A percentile compares a stretch with the other conserved stretches of the same genome.
These are phyloP conservation scores for Penicillium bialowiezense DNA, from an alignment of 495 filamentous ascomycete genomes.

Conservation along the genomic window DNA sequence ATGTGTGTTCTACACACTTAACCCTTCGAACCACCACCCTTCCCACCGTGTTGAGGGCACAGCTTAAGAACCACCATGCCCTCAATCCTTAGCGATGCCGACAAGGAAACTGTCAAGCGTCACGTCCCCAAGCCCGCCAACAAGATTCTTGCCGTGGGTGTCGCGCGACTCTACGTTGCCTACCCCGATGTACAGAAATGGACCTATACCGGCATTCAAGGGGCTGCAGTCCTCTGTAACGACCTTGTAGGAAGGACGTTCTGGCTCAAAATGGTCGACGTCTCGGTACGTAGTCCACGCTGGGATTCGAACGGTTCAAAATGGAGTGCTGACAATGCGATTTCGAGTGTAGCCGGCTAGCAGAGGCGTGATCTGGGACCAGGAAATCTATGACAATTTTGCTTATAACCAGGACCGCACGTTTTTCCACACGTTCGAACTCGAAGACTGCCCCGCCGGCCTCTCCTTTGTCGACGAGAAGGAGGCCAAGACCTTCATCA, in stretches of 20 bases:
- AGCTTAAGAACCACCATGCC: slow-evolving; percentile 58
- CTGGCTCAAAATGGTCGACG: slow-evolving; percentile 95
- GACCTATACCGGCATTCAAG: slow-evolving; percentile 92
- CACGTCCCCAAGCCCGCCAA: slow-evolving; percentile 87
- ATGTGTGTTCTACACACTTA: slow-evolving; percentile 29
- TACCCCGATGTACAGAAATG: slow-evolving; percentile 84
- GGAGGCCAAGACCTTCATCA: slow-evolving; percentile 89
- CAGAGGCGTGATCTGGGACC: slow-evolving; percentile 95
- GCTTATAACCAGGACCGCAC: slow-evolving; percentile 92
- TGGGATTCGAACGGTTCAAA: background rate
- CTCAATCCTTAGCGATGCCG: slow-evolving; percentile 82
- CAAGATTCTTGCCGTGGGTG: slow-evolving; percentile 92
- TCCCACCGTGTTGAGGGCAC: slow-evolving; percentile 3
- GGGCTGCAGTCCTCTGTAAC: slow-evolving; percentile 89
- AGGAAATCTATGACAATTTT: slow-evolving; percentile 94
- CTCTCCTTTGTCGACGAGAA: slow-evolving; percentile 94
- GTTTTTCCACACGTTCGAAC: slow-evolving; percentile 96
- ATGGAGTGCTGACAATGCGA: slow-evolving; percentile 15
- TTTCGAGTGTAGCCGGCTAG: slow-evolving; percentile 57
- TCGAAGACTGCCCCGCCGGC: slow-evolving; percentile 84
- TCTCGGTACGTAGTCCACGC: slow-evolving; percentile 65
- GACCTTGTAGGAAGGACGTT: slow-evolving; percentile 92
- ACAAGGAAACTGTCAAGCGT: slow-evolving; percentile 91
- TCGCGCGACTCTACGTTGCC: slow-evolving; percentile 91
- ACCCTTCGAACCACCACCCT: slow-evolving; percentile 8